Evolutionary conservation across 371 early-diverging fungal genomes (phyloP).

Genomic region (Conidiobolus incongruus): DNA sequence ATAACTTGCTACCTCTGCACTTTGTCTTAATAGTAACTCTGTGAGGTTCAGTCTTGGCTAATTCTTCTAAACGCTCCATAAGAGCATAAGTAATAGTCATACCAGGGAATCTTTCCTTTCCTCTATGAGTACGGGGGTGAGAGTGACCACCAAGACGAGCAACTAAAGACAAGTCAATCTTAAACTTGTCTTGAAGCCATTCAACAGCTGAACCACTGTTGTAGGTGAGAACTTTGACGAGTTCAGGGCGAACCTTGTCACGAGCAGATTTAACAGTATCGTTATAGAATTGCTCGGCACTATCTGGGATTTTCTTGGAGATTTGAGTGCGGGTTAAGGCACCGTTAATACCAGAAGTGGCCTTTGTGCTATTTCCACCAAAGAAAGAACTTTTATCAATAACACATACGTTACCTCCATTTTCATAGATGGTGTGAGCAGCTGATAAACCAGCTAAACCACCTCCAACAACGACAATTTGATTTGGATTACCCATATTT

Average conservation of each 20-base stretch:
- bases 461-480: conserved; percentile 77
- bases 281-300: conserved; percentile 62
- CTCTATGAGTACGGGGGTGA: conserved; percentile 84
- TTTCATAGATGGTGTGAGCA: conserved; percentile 64
- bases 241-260: conserved; percentile 53
- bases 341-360: conserved; percentile 95
- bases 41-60: conserved; percentile 35
- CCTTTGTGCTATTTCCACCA: conserved; percentile 86
- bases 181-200: conserved; percentile 80
- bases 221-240: conserved; percentile 69
- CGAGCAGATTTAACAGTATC: conserved; percentile 77
- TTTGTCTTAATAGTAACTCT: conserved; percentile 58
- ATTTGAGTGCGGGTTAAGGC: conserved; percentile 66
- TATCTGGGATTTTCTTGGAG: conserved; percentile 39
- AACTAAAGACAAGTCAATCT: conserved; percentile 64
- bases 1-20: conserved; percentile 38
- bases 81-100: conserved; percentile 90
- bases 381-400: conserved; percentile 79
- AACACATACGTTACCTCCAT: conserved; percentile 64
- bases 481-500: conserved; percentile 4
- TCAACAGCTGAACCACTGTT: conserved; percentile 73
- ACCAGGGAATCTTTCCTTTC: conserved; percentile 81
- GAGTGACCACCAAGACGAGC: conserved; percentile 79
- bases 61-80: conserved; percentile 66
- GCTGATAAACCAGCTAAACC: conserved; percentile 79